Conservation (phyloP, 768 basidiomycete genomes). For the Lactifluus hygrophoroides region DNA sequence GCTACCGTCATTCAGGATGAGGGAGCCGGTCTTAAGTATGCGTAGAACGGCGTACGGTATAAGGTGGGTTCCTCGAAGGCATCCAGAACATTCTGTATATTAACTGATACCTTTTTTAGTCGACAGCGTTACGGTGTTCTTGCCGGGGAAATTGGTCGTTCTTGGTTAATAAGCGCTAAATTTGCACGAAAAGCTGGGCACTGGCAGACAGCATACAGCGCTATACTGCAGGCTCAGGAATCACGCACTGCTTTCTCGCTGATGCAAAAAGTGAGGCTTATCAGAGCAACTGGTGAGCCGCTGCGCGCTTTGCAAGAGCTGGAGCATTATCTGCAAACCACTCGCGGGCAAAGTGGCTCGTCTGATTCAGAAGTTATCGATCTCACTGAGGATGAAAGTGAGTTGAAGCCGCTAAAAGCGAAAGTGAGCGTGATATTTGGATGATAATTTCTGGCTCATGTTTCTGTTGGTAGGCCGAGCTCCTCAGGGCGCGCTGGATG, state of each 20-base stretch:
- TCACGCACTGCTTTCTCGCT: slow-evolving; percentile 66
- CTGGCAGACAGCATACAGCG: slow-evolving; percentile 94
- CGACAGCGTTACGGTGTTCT: slow-evolving; percentile 6
- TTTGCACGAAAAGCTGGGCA: slow-evolving; percentile 94
- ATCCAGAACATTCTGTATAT: background rate
- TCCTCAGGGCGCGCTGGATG: slow-evolving; percentile 88
- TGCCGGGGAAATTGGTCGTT: slow-evolving; percentile 46
- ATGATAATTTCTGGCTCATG: background rate
- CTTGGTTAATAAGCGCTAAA: slow-evolving; percentile 92
- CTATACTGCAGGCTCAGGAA: slow-evolving; percentile 83
- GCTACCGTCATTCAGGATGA: slow-evolving; percentile 78
- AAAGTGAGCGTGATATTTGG: slow-evolving; percentile 42
- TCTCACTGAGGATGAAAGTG: slow-evolving; percentile 46
- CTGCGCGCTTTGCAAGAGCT: slow-evolving; percentile 82
- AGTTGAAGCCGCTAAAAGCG: slow-evolving; percentile 48
- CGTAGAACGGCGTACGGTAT: slow-evolving; percentile 67
- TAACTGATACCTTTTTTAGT: background rate
- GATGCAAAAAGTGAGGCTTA: slow-evolving; percentile 83
- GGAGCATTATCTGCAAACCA: slow-evolving; percentile 56
- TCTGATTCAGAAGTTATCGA: slow-evolving; percentile 41
- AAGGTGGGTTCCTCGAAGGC: slow-evolving; percentile 37
- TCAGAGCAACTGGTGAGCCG: slow-evolving; percentile 70
- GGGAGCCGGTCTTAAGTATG: slow-evolving; percentile 86
- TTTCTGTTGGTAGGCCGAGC: slow-evolving; percentile 45
- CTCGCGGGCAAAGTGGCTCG: slow-evolving; percentile 2